A percentile compares a stretch with the other conserved stretches of the same genome.
These are phyloP conservation scores for Tricholoma bakamatsutake DNA, from an alignment of 768 basidiomycete species.

Conservation along the genomic window DNA sequence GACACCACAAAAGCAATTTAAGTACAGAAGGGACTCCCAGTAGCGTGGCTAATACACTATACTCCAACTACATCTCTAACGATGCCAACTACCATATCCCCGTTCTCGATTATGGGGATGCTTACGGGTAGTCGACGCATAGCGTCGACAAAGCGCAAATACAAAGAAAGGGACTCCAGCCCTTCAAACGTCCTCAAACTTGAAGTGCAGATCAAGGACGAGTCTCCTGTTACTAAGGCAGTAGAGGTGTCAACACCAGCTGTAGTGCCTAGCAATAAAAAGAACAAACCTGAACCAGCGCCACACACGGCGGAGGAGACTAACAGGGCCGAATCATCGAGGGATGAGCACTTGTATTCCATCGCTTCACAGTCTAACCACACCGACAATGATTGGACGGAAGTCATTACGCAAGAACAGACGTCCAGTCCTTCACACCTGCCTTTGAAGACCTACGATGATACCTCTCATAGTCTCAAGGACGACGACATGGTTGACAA, in stretches of 20 bases:
- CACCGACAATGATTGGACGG: slow-evolving; percentile 9
- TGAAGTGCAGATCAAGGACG: neutral
- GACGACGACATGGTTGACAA: neutral
- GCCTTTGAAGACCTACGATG: neutral
- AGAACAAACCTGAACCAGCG: neutral
- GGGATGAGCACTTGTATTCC: neutral
- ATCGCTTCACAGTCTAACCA: neutral
- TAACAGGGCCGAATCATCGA: neutral
- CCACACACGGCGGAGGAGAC: neutral
- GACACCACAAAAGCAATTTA: slow-evolving; percentile 2
- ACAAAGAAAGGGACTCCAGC: slow-evolving; percentile 1
- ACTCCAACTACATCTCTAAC: neutral
- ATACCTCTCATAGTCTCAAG: neutral
- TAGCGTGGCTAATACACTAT: no score
- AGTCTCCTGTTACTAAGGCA: neutral
- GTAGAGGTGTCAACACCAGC: neutral
- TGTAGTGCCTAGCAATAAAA: neutral
- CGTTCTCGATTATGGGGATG: slow-evolving; percentile 14
- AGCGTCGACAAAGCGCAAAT: neutral
- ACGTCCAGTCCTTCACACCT: neutral
- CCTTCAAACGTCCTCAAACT: neutral
- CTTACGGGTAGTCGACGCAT: slow-evolving; percentile 12
- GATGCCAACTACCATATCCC: slow-evolving; percentile 9
- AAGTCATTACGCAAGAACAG: neutral
- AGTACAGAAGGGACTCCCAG: neutral